Conservation (phyloP, 164 flowering plant species). For the Cinnamomum chago region DNA sequence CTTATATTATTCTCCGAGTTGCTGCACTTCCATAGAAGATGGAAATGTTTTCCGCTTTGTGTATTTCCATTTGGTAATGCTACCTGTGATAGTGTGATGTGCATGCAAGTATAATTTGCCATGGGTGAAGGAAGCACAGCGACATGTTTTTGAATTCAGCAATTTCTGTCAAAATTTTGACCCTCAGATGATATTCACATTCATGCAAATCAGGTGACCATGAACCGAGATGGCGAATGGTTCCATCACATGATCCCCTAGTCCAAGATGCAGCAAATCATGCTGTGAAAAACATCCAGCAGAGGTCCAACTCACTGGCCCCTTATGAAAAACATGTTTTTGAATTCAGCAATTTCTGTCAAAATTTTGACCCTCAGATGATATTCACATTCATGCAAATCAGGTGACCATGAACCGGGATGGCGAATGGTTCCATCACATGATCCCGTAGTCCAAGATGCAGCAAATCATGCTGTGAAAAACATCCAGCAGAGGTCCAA, state of each 20-base stretch:
- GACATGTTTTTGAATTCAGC: no score
- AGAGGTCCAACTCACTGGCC: constrained; percentile 26
- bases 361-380: no score
- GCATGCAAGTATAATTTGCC: no score
- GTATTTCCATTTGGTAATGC: no score
- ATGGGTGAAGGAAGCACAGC: no score
- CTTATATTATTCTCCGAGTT: no score
- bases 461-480: constrained; percentile 64
- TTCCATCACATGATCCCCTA: constrained; percentile 59
- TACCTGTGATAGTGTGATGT: no score
- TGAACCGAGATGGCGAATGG: constrained; percentile 38
- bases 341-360: no score
- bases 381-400: constrained; percentile 10
- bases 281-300: constrained; percentile 62
- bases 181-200: background rate
- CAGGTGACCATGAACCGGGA: constrained; percentile 43
- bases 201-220: constrained; percentile 35
- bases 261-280: constrained; percentile 69
- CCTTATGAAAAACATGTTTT: no score
- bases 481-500: constrained; percentile 52
- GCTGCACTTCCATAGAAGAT: no score
- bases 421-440: constrained; percentile 50
- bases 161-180: no score
- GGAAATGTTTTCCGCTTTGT: no score
- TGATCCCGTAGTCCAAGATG: constrained; percentile 63